These are phyloP conservation scores for Diaporthe amygdali DNA, from an alignment of 2,329 filamentous ascomycete species.

Conservation along the genomic window DNA sequence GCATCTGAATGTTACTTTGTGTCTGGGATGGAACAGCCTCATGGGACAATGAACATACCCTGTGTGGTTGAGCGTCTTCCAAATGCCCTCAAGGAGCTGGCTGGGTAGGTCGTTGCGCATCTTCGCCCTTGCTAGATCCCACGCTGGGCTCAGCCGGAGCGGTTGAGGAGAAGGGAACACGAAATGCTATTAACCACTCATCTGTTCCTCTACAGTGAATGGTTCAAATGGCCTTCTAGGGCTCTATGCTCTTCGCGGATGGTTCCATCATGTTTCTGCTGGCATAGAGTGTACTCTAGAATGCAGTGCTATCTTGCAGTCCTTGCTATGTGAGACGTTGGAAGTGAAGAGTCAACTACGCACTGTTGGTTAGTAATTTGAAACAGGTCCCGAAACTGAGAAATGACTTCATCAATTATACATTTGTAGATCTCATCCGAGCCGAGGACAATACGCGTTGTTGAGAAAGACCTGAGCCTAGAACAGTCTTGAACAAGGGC, in stretches of 20 bases:
- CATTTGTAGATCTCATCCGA: too few species aligned
- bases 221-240: neutral
- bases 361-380: neutral
- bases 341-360: neutral
- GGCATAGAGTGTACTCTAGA: neutral
- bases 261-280: neutral
- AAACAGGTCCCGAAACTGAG: neutral
- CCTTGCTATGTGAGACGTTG: neutral
- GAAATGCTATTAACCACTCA: neutral
- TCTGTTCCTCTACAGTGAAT: neutral
- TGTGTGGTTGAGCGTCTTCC: neutral
- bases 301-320: neutral
- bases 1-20: neutral
- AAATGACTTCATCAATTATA: neutral
- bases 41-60: conserved; percentile 10
- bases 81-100: neutral
- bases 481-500: neutral
- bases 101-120: neutral
- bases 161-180: neutral
- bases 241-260: neutral
- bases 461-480: neutral
- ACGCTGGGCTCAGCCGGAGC: neutral
- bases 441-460: neutral
- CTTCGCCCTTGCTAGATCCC: neutral
- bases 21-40: conserved; percentile 13